Conservation (phyloP, 2,329 filamentous ascomycete genomes). For the Hirsutella minnesotensis region DNA sequence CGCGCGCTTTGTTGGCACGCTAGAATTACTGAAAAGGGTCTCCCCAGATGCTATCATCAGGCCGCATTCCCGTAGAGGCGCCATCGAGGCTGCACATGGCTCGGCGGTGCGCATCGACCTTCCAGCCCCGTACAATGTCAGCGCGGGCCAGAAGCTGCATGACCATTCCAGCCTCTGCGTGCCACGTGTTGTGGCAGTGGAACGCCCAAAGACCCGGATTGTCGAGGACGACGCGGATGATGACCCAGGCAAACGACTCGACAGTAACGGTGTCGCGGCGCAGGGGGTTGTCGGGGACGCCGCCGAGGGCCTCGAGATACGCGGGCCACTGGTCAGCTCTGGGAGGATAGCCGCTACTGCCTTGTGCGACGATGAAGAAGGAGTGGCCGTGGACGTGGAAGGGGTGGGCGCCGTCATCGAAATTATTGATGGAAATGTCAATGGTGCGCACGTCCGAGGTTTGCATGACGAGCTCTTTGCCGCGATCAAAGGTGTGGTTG, state of each 20-base stretch:
- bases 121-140: constrained; percentile 16
- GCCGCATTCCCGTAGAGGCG: constrained; percentile 18
- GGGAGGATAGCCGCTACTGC: constrained; percentile 22
- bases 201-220: constrained; percentile 47
- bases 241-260: constrained; percentile 40
- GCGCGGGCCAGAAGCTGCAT: constrained; percentile 41
- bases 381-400: constrained; percentile 49
- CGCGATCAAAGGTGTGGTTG: constrained; percentile 14
- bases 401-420: constrained; percentile 35
- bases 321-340: constrained; percentile 10
- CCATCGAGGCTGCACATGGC: constrained; percentile 17
- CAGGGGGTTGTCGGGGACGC: constrained; percentile 18
- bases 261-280: constrained; percentile 34
- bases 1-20: too few species aligned
- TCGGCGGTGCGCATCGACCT: constrained; percentile 9
- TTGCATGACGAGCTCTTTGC: constrained; percentile 32
- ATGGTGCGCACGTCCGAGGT: constrained; percentile 38
- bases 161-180: constrained; percentile 42
- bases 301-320: constrained; percentile 12
- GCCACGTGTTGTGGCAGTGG: constrained; percentile 49
- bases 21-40: constrained; percentile 16
- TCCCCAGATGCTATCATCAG: constrained; percentile 24
- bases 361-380: constrained; percentile 34
- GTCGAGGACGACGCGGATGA: constrained; percentile 42
- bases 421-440: constrained; percentile 47